Evolutionary conservation across 129 eudicot species (phyloP), one percentile per base, ranked within the genome.

Genomic region (Centaurea solstitialis): DNA sequence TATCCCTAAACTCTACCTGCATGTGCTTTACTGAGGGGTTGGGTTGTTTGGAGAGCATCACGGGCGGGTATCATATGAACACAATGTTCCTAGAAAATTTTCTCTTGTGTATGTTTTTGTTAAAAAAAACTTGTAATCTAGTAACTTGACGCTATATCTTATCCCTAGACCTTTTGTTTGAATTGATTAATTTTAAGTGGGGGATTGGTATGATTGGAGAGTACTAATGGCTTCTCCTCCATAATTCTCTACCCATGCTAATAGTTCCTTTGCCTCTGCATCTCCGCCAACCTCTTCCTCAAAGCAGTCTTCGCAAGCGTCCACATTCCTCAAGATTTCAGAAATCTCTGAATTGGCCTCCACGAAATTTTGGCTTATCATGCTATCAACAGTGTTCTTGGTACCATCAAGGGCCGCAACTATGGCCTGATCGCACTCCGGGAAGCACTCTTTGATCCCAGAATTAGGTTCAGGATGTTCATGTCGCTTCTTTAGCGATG

Each of bases 261-360:
- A 40, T 17, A 87, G 70, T 78, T 80, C 43, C 75, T 74, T 47
- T 61, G 81, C 75, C 53, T 82, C 84, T 0, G 75, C 30, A 53
- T 78, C 84, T 65, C 87, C 86, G 4, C 87, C 79, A 13, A 68
- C 64, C 79, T 59, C 79, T 62, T 80, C 89, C 4, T 28, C 23
- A 40, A 80, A 86, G 69, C 87, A 81, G 17, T 89, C 90, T 1
- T 78, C 68, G 30, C 92, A 89, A 4, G 86, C 83, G 41, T 86
- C 90, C 6, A 86, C 82, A 43, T 86, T 75, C 53, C 86, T 86
- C 68, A 80, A 17, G n/a, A 81, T 78, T 0, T 86, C 86, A 30
- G 86, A 77, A 13, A 88, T 75, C 35, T 78, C 87, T 15, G 84
- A 47, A 78, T 84, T 86, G 17, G 89, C 92, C 78, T 71, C 84